Base-by-base conservation (phyloP, 2,329 filamentous ascomycete genomes). In the Rhexocercosporidium sp. region DNA sequence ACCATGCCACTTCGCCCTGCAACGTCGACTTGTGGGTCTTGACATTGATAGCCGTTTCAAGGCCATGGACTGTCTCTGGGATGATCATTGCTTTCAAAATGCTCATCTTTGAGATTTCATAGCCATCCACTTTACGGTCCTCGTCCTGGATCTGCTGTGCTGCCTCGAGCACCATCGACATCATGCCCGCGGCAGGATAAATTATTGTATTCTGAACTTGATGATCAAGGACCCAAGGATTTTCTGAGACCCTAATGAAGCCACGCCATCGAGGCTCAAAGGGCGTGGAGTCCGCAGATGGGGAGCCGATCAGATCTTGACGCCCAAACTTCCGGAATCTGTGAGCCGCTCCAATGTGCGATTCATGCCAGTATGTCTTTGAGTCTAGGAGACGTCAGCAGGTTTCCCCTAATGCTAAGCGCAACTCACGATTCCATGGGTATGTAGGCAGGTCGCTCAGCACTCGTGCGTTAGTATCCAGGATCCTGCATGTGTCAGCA, bases 21-120 rank as follows among this genome's bases (percentile, higher is more conserved):
- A 27, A 54, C 0, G 2, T 8, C 16, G 62, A 27, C 27, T 62
- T 39, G 22, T 59, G 56, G 18, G 29, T 70, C 49, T 66, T 83
- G 67, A 85, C 78, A 53, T 82, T 83, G 59, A 87, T 75, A 4
- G 80, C 80, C 68, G 83, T 80, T 70, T 88, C 84, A 0, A 87
- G 75, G 0, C 85, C 85, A 64, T 82, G 80, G 4, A 75, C 65
- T 0, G 78, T 81, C 22, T 75, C 74, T 5, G 84, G 84, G 7
- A 87, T 76, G 9, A 86, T 77, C 79, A 87, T 83, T 2, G 85
- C 83, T 65, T 82, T 84, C 47, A 79, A 75, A 57, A 87, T 83
- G 8, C 72, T 74, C 75, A 86, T 80, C 54, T 83, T 72, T 9
- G 74, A 78, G 20, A 86, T 78, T 65, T 84, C 80, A 57, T 81